Base-by-base conservation (phyloP, 2,329 filamentous ascomycete species). In the Blastomyces emzantsi region DNA sequence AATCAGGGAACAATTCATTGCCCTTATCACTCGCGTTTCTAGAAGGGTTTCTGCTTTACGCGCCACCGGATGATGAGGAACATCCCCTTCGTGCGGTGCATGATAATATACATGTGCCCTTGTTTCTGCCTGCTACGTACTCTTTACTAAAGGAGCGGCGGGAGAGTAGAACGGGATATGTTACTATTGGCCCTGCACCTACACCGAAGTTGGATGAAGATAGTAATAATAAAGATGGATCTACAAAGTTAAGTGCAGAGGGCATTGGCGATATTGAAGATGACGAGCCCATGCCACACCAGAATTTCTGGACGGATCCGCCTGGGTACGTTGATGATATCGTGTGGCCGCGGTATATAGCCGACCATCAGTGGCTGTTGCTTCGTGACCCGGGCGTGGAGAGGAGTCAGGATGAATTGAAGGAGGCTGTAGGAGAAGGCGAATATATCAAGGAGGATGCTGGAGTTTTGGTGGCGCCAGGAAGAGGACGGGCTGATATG, bases 281-380 rank as follows among this genome's bases (percentile, higher is more conserved):
- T 65, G 25, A 64, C 67, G 71, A 75, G 69, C 55, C 72, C 77
- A 47, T 81, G 1, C 71, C 71, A 39, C 73, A 63, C 28, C 59
- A 97, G 71, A 93, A 92, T 36, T 99, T 97, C 78, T 99, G 94
- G 94, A 83, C 87, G 63, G 94, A 99, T 75, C 94, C 94, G 0
- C 91, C 91, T 0, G 92, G 90, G 0, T 99, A 97, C 74, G 92
- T 97, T 47, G 92, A 97, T 73, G 85, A 89, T 73, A 84, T 99
- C 62, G 94, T 99, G 4, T 99, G 94, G 94, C 93, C 93, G 3
- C 93, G 96, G 70, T 97, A 97, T 75, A 90, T 89, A 3, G 81
- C 83, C 62, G 85, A 91, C 70, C 92, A 97, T 77, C 79, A 80
- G 28, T 96, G 90, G 82, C 79, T 99, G 74, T 94, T 97, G 72